Base-by-base conservation (phyloP, 441 rosid genomes). In the Oxalis stricta region DNA sequence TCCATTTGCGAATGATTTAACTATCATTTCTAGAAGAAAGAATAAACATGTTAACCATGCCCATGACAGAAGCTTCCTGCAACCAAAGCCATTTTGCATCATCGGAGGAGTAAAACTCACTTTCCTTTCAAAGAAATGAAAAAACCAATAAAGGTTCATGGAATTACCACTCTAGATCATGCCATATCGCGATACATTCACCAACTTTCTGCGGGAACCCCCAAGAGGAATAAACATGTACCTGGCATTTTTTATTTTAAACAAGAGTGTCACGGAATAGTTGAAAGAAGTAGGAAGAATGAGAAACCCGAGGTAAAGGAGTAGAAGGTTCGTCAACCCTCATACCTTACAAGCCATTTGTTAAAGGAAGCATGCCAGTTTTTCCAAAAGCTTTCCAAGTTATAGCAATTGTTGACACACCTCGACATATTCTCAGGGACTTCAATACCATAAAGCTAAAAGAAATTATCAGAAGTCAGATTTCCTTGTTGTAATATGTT, bases 61-160 rank as follows among this genome's bases (percentile, higher is more conserved):
- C 98, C 98, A 89, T 18, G 98, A 85, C 49, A 89, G 77, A 66
- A 89, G 98, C 67, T 89, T 89, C 96, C 96, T 89, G 61, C 19
- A 45, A 41, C 20, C 60, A 70, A 47, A 58, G 45, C 19, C 62
- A 66, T 60, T n/a, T n/a, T 46, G 45, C 33, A 18, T 34, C 49
- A 44, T 66, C 38, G 64, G 52, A 48, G 49, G 46, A 61, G 39
- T 18, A 43, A 26, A 12, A 19, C 18, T 40, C 11, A 32, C 38
- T 39, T 13, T 24, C 23, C 28, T 16, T 56, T 19, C 28, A 37
- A 17, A 41, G 7, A 24, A 46, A 38, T 15, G 33, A 23, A 38
- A 11, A 31, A 33, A 10, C 20, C 10, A 7, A 24, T 8, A 31
- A 18, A 54, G 52, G 60, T 33, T n/a, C n/a, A n/a, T 8, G 22